Evolutionary conservation across 306 rosid species (phyloP).

Genomic region (Pachyrhizus erosus): DNA sequence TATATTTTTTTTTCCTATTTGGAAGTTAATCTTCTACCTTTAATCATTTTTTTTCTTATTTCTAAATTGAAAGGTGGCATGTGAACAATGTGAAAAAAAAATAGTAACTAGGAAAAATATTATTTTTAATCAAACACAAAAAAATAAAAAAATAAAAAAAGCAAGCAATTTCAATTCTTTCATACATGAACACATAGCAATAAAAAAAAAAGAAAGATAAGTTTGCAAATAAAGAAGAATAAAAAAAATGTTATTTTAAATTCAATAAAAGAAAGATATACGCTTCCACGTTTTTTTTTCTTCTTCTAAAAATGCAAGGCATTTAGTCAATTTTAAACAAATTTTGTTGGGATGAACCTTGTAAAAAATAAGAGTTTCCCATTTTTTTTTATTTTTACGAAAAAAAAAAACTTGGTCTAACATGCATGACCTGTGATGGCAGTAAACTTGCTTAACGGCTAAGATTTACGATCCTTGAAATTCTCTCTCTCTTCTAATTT

Average conservation of each 20-base stretch:
- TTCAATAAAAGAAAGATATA: not conserved
- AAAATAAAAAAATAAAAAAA: not conserved
- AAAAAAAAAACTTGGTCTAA: constrained; percentile 33
- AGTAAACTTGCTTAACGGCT: constrained; percentile 47
- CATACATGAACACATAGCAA: not conserved
- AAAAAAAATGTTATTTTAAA: not conserved
- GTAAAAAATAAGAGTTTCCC: not conserved
- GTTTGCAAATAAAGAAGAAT: not conserved
- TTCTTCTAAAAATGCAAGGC: not conserved
- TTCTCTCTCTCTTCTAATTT: constrained; percentile 31
- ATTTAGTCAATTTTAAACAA: not conserved
- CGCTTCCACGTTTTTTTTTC: no score
- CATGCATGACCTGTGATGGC: constrained; percentile 7
- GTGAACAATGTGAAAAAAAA: not conserved
- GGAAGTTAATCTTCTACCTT: not conserved
- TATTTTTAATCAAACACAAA: not conserved
- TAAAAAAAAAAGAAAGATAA: not conserved
- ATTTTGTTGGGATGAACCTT: not conserved
- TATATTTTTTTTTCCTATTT: not conserved
- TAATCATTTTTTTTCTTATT: not conserved
- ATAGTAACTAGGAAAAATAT: not conserved
- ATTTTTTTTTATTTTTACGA: not conserved
- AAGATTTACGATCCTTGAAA: constrained; percentile 36
- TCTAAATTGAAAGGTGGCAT: not conserved
- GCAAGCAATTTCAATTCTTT: not conserved